phyloP scores from a whole-genome alignment of 2,329 filamentous ascomycete genomes.

The Geosmithia morbida region DNA sequence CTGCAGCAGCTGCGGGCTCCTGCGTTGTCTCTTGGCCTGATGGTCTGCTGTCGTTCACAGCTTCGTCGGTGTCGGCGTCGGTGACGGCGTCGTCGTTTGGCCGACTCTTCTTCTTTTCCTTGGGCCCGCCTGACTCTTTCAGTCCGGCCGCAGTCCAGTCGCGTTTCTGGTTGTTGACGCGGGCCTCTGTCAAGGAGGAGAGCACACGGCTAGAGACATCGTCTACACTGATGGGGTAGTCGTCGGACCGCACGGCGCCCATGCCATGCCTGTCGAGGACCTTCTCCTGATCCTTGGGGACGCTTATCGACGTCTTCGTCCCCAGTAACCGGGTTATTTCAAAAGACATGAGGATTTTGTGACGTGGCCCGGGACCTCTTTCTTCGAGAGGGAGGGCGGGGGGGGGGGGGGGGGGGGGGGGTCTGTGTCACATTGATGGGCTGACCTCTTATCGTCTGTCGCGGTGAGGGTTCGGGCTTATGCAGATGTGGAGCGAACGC shows the following conservation, averaged over 20 bases:
- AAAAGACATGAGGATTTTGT: neutral
- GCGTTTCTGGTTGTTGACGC: neutral
- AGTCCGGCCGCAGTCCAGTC: neutral
- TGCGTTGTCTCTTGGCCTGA: too few relatives aligned
- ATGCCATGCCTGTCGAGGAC: neutral
- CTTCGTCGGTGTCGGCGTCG: neutral
- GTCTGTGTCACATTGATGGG: too few relatives aligned
- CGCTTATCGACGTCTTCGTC: constrained; percentile 12
- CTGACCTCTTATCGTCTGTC: too few relatives aligned
- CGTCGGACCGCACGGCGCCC: neutral
- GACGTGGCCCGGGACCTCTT: too few relatives aligned
- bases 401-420: too few relatives aligned
- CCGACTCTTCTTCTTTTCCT: neutral
- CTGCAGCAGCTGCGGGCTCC: too few relatives aligned
- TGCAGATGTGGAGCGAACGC: too few relatives aligned
- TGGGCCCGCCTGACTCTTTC: neutral
- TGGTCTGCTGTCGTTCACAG: too few relatives aligned
- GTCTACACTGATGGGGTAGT: neutral
- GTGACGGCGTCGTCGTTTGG: neutral
- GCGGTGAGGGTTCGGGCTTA: too few relatives aligned
- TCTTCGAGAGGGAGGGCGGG: too few relatives aligned
- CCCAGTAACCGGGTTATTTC: constrained; percentile 9
- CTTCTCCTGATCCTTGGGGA: constrained; percentile 22
- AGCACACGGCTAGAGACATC: neutral
- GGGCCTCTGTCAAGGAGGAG: neutral